These are phyloP conservation scores for Jacaranda copaia DNA, from an alignment of 257 asterid species.

Conservation along the genomic window DNA sequence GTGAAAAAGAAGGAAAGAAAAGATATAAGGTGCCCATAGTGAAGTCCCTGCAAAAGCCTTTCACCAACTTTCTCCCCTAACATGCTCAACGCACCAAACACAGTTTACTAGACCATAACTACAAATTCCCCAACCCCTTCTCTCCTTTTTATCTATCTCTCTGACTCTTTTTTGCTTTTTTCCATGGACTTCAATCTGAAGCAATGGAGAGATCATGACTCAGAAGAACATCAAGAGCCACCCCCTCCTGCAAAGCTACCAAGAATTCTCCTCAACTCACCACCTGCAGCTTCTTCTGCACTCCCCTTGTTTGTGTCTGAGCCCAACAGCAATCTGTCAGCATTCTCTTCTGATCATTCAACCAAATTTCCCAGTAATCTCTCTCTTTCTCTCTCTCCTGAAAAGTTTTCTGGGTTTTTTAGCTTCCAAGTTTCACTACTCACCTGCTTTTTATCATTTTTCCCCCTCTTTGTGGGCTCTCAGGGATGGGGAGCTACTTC, in stretches of 20 bases:
- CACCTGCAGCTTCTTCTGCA: constrained; percentile 38
- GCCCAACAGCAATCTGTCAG: constrained; percentile 62
- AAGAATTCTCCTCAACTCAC: constrained; percentile 49
- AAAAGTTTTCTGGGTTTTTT: constrained; percentile 18
- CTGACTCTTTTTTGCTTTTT: constrained; percentile 15
- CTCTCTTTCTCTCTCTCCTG: constrained; percentile 24
- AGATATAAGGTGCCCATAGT: constrained; percentile 15
- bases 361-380: constrained; percentile 54
- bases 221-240: constrained; percentile 31
- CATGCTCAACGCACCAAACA: constrained; percentile 35
- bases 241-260: constrained; percentile 49
- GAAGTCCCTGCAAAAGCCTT: constrained; percentile 36
- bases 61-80: constrained; percentile 32
- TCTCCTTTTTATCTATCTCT: constrained; percentile 4
- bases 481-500: constrained; percentile 80
- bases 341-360: constrained; percentile 55
- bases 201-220: constrained; percentile 68
- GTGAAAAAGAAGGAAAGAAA: not conserved
- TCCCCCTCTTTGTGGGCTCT: not conserved
- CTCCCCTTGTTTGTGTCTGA: constrained; percentile 83
- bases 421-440: constrained; percentile 30
- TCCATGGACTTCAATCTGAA: constrained; percentile 81
- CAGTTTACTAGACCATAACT: constrained; percentile 23
- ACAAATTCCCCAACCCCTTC: constrained; percentile 28
- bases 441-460: not conserved